A percentile compares a stretch with the other conserved stretches of the same genome.
Conservation (phyloP, 352 stramenopile species). For the Phytophthora kernoviae region DNA sequence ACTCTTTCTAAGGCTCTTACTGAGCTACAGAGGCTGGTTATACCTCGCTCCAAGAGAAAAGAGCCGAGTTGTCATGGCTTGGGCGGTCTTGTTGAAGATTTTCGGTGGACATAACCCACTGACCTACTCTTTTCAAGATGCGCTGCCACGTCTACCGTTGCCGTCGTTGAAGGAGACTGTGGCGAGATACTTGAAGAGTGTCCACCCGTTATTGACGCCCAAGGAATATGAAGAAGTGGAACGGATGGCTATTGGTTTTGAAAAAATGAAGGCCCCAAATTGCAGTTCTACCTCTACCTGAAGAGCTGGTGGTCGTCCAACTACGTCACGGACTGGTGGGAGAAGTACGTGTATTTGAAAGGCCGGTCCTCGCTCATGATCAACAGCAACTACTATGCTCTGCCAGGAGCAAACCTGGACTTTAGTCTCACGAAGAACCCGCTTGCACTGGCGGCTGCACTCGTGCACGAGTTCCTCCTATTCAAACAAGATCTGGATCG, state of each 20-base stretch:
- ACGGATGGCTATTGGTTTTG: conserved; percentile 82
- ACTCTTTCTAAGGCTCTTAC: conserved; percentile 76
- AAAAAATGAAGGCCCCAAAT: conserved; percentile 85
- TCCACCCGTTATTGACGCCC: conserved; percentile 87
- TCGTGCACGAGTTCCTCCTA: conserved; percentile 82
- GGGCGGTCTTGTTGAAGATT: conserved; percentile 83
- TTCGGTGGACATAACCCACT: conserved; percentile 80
- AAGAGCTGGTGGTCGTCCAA: conserved; percentile 91
- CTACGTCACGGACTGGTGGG: conserved; percentile 92
- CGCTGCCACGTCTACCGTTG: conserved; percentile 92
- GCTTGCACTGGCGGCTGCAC: conserved; percentile 60
- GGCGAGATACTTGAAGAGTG: conserved; percentile 90
- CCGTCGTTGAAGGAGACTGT: conserved; percentile 94
- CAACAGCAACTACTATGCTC: conserved; percentile 93
- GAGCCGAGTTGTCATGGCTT: conserved; percentile 66
- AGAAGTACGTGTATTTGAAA: conserved; percentile 91
- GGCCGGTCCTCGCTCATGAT: conserved; percentile 90
- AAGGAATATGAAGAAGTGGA: conserved; percentile 91
- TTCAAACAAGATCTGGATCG: conserved; percentile 90
- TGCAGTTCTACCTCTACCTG: conserved; percentile 91
- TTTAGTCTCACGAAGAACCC: conserved; percentile 70
- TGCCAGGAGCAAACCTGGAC: conserved; percentile 67
- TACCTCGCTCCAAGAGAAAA: conserved; percentile 80
- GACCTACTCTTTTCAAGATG: conserved; percentile 92
- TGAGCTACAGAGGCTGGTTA: conserved; percentile 90